Percentiles rank a stretch among this genome's conserved stretches.
phyloP scores from a whole-genome alignment of 345 rosid genomes.

The Camelina hispida region DNA sequence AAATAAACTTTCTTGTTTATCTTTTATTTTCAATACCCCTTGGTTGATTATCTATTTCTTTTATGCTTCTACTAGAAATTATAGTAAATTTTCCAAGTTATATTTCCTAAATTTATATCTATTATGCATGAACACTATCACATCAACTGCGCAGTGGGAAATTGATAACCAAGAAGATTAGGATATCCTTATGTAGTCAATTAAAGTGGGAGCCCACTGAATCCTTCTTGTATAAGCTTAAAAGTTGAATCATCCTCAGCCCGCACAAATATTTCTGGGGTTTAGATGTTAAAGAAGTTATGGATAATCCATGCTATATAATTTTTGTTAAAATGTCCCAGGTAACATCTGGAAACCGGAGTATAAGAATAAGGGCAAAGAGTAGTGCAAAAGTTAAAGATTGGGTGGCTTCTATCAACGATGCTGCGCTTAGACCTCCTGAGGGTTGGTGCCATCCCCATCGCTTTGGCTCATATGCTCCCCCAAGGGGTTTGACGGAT shows the following conservation, averaged over 20 bases:
- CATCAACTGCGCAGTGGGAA: slow-evolving; percentile 4
- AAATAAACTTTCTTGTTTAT: slow-evolving; percentile 18
- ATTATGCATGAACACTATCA: slow-evolving; percentile 18
- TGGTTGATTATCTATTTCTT: slow-evolving; percentile 15
- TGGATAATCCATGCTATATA: slow-evolving; percentile 20
- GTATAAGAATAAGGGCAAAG: slow-evolving; percentile 81
- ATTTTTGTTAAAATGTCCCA: slow-evolving; percentile 38
- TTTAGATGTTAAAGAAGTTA: slow-evolving; percentile 35
- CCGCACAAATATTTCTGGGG: background rate
- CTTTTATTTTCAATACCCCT: background rate
- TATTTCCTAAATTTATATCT: slow-evolving; percentile 15
- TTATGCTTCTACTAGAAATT: background rate
- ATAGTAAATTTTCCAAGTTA: slow-evolving; percentile 1
- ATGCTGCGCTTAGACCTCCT: slow-evolving; percentile 95
- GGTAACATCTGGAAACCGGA: slow-evolving; percentile 91
- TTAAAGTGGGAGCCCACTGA: slow-evolving; percentile 7
- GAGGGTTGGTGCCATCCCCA: slow-evolving; percentile 99
- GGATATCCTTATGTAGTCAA: slow-evolving; percentile 15
- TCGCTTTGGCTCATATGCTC: slow-evolving; percentile 98
- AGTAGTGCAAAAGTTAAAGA: slow-evolving; percentile 85
- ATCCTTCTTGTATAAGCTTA: background rate
- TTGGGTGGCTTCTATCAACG: slow-evolving; percentile 96
- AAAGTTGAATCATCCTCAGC: slow-evolving; percentile 11
- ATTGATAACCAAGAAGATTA: slow-evolving; percentile 28
- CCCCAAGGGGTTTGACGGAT: slow-evolving; percentile 95